Evolutionary conservation across 2,329 filamentous ascomycete species (phyloP).

Genomic region (Uncinocarpus reesii): DNA sequence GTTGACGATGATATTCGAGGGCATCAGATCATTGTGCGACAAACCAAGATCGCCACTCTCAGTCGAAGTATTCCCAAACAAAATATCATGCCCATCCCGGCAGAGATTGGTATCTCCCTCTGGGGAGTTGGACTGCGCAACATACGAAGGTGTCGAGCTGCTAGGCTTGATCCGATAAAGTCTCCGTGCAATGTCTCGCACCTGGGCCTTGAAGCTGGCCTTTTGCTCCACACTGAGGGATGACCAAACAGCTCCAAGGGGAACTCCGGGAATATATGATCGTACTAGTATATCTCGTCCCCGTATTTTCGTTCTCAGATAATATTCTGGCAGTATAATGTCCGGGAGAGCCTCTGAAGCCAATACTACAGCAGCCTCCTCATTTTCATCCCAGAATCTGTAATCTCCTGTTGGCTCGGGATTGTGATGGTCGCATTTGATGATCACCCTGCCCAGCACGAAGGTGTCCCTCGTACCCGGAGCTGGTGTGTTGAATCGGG

Average conservation of each 20-base stretch:
- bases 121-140: constrained; percentile 2
- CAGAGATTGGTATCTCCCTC: constrained; percentile 11
- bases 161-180: constrained; percentile 8
- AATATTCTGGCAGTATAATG: constrained; percentile 28
- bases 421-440: constrained; percentile 28
- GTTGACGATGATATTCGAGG: constrained; percentile 31
- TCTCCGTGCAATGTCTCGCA: constrained; percentile 27
- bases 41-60: constrained; percentile 24
- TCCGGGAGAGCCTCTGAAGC: constrained; percentile 27
- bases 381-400: constrained; percentile 30
- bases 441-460: constrained; percentile 29
- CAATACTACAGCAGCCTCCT: constrained; percentile 28
- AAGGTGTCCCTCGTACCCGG: constrained; percentile 27
- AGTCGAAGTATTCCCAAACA: constrained; percentile 22
- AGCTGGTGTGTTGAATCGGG: constrained; percentile 25
- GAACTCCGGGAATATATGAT: constrained; percentile 33
- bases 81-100: constrained; percentile 25
- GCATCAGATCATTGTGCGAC: constrained; percentile 31
- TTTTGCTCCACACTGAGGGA: constrained; percentile 29
- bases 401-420: constrained; percentile 23
- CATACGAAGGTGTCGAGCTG: constrained; percentile 8
- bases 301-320: constrained; percentile 30
- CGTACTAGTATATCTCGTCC: constrained; percentile 34
- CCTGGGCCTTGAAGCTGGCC: constrained; percentile 28
- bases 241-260: constrained; percentile 24